Conservation (phyloP, 768 basidiomycete genomes). For the Sarcomyxa edulis region DNA sequence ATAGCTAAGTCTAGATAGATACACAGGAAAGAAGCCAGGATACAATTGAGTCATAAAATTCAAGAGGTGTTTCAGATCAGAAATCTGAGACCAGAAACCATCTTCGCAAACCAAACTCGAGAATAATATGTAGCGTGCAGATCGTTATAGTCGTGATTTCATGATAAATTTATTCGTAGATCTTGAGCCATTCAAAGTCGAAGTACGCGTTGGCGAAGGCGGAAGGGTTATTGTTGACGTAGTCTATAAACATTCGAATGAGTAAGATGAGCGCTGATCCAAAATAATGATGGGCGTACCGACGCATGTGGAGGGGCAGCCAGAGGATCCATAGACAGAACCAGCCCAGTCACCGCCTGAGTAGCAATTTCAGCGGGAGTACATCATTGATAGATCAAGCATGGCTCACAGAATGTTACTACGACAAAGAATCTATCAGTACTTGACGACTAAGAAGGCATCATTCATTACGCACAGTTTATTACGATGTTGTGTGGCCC, state of each 20-base stretch:
- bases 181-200: slow-evolving; percentile 49
- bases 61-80: too few relatives aligned
- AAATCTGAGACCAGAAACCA: too few relatives aligned
- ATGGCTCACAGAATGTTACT: too few relatives aligned
- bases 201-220: slow-evolving; percentile 62
- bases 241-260: slow-evolving; percentile 29
- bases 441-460: background rate
- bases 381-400: too few relatives aligned
- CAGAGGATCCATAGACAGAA: slow-evolving; percentile 33
- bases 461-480: slow-evolving; percentile 37
- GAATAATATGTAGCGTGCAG: too few relatives aligned
- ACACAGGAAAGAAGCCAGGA: too few relatives aligned
- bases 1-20: too few relatives aligned
- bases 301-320: slow-evolving; percentile 50
- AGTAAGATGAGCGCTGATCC: background rate
- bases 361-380: too few relatives aligned
- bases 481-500: slow-evolving; percentile 58
- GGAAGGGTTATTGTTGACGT: slow-evolving; percentile 53
- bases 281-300: slow-evolving; percentile 37
- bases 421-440: background rate
- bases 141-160: too few relatives aligned
- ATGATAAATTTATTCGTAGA: slow-evolving; percentile 28
- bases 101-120: too few relatives aligned
- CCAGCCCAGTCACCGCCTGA: slow-evolving; percentile 60
- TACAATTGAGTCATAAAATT: too few relatives aligned